A percentile compares a stretch with the other conserved stretches of the same genome.
Conservation (phyloP, 176 grass and related monocot species). For the Metroxylon sagu region DNA sequence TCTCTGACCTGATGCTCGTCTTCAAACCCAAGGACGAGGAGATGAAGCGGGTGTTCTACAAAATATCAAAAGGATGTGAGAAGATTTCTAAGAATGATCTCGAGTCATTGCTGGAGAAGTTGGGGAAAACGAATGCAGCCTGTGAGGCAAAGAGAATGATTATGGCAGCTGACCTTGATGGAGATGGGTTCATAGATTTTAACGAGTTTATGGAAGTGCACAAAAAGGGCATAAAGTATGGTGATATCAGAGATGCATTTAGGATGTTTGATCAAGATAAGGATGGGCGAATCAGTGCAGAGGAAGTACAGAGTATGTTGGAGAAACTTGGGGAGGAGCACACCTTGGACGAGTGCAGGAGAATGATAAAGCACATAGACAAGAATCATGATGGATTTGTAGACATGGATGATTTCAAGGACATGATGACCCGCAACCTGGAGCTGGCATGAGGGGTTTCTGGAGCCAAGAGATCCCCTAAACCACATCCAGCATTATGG, state of each 20-base stretch:
- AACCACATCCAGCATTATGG: no score
- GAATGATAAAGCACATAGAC: constrained; percentile 47
- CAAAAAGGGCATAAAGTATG: constrained; percentile 41
- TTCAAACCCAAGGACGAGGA: constrained; percentile 48
- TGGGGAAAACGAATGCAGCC: not conserved
- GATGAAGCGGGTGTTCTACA: constrained; percentile 51
- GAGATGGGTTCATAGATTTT: constrained; percentile 47
- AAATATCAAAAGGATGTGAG: constrained; percentile 22
- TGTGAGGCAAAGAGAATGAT: constrained; percentile 41
- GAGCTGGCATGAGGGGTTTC: constrained; percentile 29
- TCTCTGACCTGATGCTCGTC: constrained; percentile 32
- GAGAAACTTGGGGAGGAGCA: constrained; percentile 28
- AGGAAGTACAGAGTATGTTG: constrained; percentile 43
- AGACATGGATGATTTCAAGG: constrained; percentile 75
- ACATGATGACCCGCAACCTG: constrained; percentile 72
- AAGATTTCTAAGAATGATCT: constrained; percentile 35
- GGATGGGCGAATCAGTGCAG: constrained; percentile 56
- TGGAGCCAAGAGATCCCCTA: no score
- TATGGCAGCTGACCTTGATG: constrained; percentile 33
- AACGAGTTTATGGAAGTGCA: constrained; percentile 69
- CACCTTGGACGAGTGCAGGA: constrained; percentile 42
- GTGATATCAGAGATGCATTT: constrained; percentile 65
- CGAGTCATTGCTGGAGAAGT: constrained; percentile 15
- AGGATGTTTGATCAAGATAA: constrained; percentile 38
- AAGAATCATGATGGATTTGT: constrained; percentile 46